Evolutionary conservation across 2,329 filamentous ascomycete species (phyloP).

Genomic region (Fusarium dimerum): DNA sequence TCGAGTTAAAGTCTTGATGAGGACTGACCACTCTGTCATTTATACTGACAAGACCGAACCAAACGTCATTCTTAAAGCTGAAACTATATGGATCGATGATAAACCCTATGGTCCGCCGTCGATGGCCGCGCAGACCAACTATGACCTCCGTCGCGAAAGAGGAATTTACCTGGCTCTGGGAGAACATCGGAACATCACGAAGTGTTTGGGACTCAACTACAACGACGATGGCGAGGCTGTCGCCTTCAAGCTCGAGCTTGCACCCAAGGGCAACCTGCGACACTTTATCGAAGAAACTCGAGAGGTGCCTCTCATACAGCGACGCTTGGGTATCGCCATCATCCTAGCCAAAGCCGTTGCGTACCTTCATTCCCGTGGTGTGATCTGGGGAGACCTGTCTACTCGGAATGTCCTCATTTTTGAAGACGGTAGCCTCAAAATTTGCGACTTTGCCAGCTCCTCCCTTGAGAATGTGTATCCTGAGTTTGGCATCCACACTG

Average conservation of each 20-base stretch:
- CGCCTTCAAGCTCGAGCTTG: slow-evolving; percentile 2
- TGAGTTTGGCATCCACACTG: slow-evolving; percentile 6
- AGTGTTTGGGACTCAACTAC: slow-evolving; percentile 2
- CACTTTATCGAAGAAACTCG: slow-evolving; percentile 1
- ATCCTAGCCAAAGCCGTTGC: neutral
- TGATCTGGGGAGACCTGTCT: slow-evolving; percentile 4
- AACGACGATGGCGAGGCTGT: slow-evolving; percentile 2
- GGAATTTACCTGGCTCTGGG: slow-evolving; percentile 5
- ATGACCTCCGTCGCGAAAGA: slow-evolving; percentile 4
- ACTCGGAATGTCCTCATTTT: slow-evolving; percentile 4
- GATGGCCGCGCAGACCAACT: slow-evolving; percentile 1
- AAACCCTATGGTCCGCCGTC: slow-evolving; percentile 4
- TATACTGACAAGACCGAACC: slow-evolving; percentile 5
- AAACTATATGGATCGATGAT: slow-evolving; percentile 7
- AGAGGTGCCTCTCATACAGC: neutral
- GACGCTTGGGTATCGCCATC: neutral
- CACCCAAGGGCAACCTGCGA: slow-evolving; percentile 3
- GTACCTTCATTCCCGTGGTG: slow-evolving; percentile 4
- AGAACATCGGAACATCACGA: slow-evolving; percentile 1
- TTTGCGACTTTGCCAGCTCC: slow-evolving; percentile 1
- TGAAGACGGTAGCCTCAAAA: slow-evolving; percentile 1
- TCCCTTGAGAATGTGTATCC: slow-evolving; percentile 1
- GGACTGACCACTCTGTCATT: slow-evolving; percentile 6
- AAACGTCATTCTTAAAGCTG: slow-evolving; percentile 4
- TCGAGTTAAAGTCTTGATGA: slow-evolving; percentile 5